Conservation (phyloP, 2,329 filamentous ascomycete species). For the Colletotrichum liriopes region DNA sequence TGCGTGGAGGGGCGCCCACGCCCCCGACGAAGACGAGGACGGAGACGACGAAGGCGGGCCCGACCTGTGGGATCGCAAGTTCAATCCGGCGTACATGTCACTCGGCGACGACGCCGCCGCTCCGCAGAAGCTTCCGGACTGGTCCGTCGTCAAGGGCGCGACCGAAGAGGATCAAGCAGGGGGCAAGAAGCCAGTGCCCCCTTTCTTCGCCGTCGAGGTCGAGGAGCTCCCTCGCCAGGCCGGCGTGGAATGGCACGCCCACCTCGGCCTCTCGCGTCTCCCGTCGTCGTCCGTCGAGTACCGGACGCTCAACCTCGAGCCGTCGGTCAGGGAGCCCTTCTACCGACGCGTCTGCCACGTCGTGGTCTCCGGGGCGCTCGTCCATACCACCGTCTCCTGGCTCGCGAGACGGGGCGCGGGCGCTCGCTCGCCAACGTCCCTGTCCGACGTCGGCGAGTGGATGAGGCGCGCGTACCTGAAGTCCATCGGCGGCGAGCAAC, state of each 20-base stretch:
- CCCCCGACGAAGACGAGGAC: constrained; percentile 65
- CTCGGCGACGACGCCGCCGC: constrained; percentile 51
- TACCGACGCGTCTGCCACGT: constrained; percentile 31
- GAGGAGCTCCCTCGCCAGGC: constrained; percentile 81
- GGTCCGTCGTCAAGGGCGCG: constrained; percentile 60
- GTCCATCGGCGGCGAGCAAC: constrained; percentile 7
- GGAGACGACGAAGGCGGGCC: constrained; percentile 63
- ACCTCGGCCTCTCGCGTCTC: constrained; percentile 68
- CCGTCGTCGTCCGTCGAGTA: constrained; percentile 37
- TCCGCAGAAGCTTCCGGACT: constrained; percentile 64
- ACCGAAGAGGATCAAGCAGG: constrained; percentile 47
- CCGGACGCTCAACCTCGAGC: constrained; percentile 2
- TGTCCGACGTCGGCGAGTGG: constrained; percentile 15
- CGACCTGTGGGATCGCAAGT: constrained; percentile 79
- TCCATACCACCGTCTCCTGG: constrained; percentile 38
- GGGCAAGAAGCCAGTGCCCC: constrained; percentile 63
- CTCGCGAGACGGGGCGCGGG: background rate
- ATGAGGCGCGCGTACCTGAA: constrained; percentile 32
- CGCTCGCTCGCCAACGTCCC: constrained; percentile 8
- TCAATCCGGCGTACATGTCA: constrained; percentile 66
- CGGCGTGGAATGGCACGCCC: constrained; percentile 87
- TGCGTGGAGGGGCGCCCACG: constrained; percentile 60
- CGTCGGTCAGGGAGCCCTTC: constrained; percentile 8
- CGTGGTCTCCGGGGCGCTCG: constrained; percentile 21
- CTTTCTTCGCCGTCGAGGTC: constrained; percentile 83